These are phyloP conservation scores for Gossypium mustelinum DNA, from an alignment of 345 rosid species.

Conservation along the genomic window DNA sequence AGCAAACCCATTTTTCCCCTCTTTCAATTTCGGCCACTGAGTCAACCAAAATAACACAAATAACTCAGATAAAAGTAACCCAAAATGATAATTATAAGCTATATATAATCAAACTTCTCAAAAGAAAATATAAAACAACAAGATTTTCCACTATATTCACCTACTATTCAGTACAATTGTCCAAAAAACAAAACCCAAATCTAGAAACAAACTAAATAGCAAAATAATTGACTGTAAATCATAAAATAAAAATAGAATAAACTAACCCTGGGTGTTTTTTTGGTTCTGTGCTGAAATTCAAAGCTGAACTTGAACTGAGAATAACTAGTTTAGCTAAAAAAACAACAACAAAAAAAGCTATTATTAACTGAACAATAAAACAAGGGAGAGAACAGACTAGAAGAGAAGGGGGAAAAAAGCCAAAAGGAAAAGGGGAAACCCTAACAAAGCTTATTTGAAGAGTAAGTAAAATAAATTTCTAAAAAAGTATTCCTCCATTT, in stretches of 20 bases:
- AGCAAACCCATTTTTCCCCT: neutral
- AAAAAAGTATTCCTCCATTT: neutral
- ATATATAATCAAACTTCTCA: neutral
- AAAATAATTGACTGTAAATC: neutral
- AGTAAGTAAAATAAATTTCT: neutral
- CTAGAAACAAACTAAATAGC: neutral
- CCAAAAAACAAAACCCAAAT: neutral
- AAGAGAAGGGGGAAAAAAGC: neutral
- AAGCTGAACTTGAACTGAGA: neutral
- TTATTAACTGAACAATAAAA: neutral
- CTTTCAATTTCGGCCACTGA: neutral
- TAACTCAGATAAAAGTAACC: neutral
- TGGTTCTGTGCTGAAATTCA: neutral
- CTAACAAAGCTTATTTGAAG: conserved; percentile 1
- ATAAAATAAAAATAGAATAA: neutral
- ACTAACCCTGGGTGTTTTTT: neutral
- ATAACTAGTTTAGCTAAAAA: neutral
- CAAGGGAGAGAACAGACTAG: neutral
- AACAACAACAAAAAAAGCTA: neutral
- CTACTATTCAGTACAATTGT: neutral
- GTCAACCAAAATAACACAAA: neutral
- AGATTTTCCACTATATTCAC: neutral
- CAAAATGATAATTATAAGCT: neutral
- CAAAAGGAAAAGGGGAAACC: neutral
- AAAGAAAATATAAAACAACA: neutral